phyloP scores from a whole-genome alignment of 257 asterid genomes.

The Avicennia marina region DNA sequence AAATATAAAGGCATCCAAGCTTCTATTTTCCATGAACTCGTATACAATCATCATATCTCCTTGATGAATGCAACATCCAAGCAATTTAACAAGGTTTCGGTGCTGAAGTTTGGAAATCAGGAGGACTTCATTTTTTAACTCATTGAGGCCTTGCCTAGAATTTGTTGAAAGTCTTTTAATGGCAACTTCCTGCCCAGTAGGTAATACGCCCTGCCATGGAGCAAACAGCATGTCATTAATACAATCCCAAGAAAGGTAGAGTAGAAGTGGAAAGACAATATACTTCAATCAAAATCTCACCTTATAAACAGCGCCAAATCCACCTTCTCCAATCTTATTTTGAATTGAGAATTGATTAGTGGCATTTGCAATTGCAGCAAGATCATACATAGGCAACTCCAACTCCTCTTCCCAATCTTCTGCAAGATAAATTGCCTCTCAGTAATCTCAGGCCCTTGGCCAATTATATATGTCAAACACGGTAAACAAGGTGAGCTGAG shows the following conservation, averaged over 20 bases:
- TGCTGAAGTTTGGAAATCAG: constrained; percentile 18
- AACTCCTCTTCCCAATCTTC: constrained; percentile 26
- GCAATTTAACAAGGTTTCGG: constrained; percentile 12
- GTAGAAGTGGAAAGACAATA: neutral
- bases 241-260: neutral
- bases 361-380: constrained; percentile 29
- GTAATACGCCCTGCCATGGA: constrained; percentile 4
- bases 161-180: constrained; percentile 12
- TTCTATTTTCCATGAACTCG: constrained; percentile 12
- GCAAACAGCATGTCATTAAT: neutral
- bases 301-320: constrained; percentile 47
- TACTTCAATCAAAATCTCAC: constrained; percentile 13
- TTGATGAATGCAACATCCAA: constrained; percentile 13
- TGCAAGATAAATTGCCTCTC: no score
- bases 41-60: constrained; percentile 10
- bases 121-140: constrained; percentile 12
- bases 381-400: constrained; percentile 28
- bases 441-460: no score
- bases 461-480: no score
- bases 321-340: constrained; percentile 28
- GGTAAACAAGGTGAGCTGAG: no score
- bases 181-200: constrained; percentile 7
- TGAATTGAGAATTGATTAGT: constrained; percentile 32
- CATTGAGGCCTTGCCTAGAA: constrained; percentile 11
- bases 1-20: constrained; percentile 1